Conservation (phyloP, 116 monocot genomes). For the Phalaenopsis hybrid region DNA sequence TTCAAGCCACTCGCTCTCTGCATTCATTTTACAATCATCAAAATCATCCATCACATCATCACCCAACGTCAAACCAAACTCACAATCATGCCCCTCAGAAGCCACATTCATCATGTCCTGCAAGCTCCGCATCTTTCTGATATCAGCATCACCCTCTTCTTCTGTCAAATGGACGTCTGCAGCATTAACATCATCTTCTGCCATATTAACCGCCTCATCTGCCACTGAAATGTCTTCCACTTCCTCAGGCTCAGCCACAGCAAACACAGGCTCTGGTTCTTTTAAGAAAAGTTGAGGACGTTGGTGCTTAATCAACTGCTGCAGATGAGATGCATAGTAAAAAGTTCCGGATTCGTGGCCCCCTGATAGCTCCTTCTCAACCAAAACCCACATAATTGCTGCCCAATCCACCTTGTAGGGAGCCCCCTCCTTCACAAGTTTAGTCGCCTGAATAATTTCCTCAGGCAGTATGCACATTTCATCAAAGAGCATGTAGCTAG, state of each 20-base stretch:
- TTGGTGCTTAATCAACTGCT: constrained; percentile 59
- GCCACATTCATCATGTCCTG: not conserved
- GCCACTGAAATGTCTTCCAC: constrained; percentile 14
- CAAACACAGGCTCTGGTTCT: constrained; percentile 13
- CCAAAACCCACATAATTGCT: constrained; percentile 64
- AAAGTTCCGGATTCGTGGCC: constrained; percentile 43
- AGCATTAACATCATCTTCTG: constrained; percentile 4
- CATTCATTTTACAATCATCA: not conserved
- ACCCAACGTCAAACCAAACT: constrained; percentile 5
- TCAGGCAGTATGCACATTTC: constrained; percentile 52
- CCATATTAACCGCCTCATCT: constrained; percentile 9
- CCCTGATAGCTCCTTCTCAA: constrained; percentile 67
- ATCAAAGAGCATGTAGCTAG: constrained; percentile 41
- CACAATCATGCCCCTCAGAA: not conserved
- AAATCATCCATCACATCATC: not conserved
- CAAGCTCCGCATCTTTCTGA: constrained; percentile 20
- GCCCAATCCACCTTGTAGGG: constrained; percentile 88
- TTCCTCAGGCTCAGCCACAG: not conserved
- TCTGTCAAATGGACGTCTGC: constrained; percentile 23
- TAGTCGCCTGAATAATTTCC: constrained; percentile 40
- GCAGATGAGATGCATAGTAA: constrained; percentile 75
- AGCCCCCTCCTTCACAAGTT: constrained; percentile 55
- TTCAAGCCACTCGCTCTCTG: constrained; percentile 15
- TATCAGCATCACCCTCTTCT: constrained; percentile 16
- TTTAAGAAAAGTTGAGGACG: constrained; percentile 43